Evolutionary conservation across 495 filamentous ascomycete genomes (phyloP).

Genomic region (Oidiodendron maius): DNA sequence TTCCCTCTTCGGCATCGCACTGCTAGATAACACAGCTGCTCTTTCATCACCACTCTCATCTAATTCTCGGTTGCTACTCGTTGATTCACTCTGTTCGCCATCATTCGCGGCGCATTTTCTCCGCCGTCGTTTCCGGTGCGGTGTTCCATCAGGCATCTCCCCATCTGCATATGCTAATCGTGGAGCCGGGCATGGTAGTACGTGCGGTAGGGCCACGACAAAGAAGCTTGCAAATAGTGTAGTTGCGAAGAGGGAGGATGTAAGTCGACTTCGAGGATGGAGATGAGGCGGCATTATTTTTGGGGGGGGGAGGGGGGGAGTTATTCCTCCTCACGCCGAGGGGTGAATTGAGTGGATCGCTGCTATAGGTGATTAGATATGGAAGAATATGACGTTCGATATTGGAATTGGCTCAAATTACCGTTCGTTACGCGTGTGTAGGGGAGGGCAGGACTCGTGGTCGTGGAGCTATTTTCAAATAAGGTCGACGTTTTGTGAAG

Average conservation of each 20-base stretch:
- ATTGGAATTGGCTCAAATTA: neutral
- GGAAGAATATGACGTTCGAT: neutral
- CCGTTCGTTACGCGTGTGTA: neutral
- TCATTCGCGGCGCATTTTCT: constrained; percentile 10
- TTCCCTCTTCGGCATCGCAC: constrained; percentile 38
- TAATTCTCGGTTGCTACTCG: constrained; percentile 4
- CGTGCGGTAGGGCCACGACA: constrained; percentile 83
- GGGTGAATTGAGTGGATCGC: neutral
- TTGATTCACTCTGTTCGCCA: constrained; percentile 4
- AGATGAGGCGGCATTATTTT: constrained; percentile 84
- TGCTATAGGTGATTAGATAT: neutral
- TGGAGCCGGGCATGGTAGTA: constrained; percentile 91
- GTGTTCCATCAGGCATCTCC: constrained; percentile 40
- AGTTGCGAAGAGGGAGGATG: constrained; percentile 87
- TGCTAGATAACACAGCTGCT: constrained; percentile 28
- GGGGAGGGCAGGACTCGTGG: neutral
- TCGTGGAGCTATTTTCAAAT: neutral
- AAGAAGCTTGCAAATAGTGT: constrained; percentile 88
- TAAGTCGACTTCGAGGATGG: constrained; percentile 86
- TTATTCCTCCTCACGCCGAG: neutral
- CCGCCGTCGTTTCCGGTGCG: constrained; percentile 42
- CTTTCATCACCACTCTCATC: constrained; percentile 19
- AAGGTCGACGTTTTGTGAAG: neutral
- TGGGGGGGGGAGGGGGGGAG: neutral
- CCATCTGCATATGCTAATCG: constrained; percentile 66